phyloP scores from a whole-genome alignment of 1,139 yeast genomes.

The Pichia cactophila region DNA sequence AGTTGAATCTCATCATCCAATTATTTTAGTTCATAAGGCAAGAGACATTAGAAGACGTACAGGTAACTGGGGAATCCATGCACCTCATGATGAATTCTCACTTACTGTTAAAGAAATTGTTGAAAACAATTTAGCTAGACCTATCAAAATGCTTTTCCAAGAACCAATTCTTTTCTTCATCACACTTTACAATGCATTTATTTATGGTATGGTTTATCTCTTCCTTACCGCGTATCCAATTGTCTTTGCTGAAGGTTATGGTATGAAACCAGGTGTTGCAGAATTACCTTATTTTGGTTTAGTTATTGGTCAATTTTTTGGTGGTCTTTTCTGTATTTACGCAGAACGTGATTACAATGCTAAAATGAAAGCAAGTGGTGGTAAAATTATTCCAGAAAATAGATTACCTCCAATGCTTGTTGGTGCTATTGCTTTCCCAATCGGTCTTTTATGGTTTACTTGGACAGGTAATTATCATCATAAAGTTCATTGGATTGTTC shows the following conservation, averaged over 20 bases:
- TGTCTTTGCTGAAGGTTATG: slow-evolving; percentile 57
- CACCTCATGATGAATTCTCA: slow-evolving; percentile 67
- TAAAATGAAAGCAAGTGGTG: slow-evolving; percentile 40
- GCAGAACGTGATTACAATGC: slow-evolving; percentile 32
- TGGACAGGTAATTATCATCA: slow-evolving; percentile 76
- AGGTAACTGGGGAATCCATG: slow-evolving; percentile 75
- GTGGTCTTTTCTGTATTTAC: slow-evolving; percentile 41
- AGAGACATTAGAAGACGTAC: slow-evolving; percentile 49
- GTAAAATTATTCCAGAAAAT: slow-evolving; percentile 68
- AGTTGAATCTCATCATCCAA: slow-evolving; percentile 59
- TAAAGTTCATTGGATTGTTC: slow-evolving; percentile 76
- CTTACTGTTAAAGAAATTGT: slow-evolving; percentile 43
- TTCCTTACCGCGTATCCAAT: slow-evolving; percentile 75
- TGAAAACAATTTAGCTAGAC: slow-evolving; percentile 64
- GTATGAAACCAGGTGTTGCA: slow-evolving; percentile 47
- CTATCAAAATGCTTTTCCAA: slow-evolving; percentile 54
- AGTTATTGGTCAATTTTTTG: slow-evolving; percentile 52
- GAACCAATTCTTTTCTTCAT: slow-evolving; percentile 70
- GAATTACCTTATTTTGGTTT: slow-evolving; percentile 58
- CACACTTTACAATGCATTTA: slow-evolving; percentile 71
- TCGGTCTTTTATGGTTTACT: slow-evolving; percentile 77
- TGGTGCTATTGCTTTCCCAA: slow-evolving; percentile 62
- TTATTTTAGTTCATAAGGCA: slow-evolving; percentile 55
- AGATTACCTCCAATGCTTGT: slow-evolving; percentile 69
- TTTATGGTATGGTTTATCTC: slow-evolving; percentile 75